These are phyloP conservation scores for Dioscorea cayenensis DNA, from an alignment of 116 monocot genomes.

Conservation along the genomic window DNA sequence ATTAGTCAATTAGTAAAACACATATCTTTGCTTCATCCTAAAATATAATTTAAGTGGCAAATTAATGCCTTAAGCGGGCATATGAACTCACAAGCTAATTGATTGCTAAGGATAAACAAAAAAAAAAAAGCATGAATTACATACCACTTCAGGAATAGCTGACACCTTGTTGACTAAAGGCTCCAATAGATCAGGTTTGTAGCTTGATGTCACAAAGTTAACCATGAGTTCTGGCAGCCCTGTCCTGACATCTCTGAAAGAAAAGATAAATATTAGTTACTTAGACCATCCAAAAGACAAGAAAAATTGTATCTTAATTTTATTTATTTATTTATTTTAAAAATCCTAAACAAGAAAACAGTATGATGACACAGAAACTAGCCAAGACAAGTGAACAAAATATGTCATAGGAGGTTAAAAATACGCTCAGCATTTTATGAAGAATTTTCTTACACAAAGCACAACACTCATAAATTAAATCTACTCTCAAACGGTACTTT, in stretches of 20 bases:
- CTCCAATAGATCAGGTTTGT: slow-evolving; percentile 58
- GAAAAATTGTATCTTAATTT: too few species aligned
- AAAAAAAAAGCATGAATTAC: slow-evolving; percentile 14
- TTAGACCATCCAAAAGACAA: too few species aligned
- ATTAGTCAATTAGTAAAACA: too few species aligned
- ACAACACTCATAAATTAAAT: too few species aligned
- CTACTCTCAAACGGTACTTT: too few species aligned
- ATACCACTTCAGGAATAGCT: slow-evolving; percentile 79
- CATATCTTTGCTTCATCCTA: too few species aligned
- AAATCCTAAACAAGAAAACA: too few species aligned
- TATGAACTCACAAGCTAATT: not conserved
- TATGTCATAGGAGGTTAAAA: not conserved
- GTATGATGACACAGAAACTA: too few species aligned
- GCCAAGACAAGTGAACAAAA: not conserved
- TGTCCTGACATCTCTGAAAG: slow-evolving; percentile 53
- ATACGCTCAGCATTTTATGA: not conserved
- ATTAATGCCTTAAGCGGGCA: not conserved
- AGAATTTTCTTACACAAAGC: not conserved
- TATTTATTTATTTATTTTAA: too few species aligned
- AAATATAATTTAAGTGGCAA: not conserved
- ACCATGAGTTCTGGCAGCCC: slow-evolving; percentile 81
- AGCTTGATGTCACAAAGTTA: slow-evolving; percentile 89
- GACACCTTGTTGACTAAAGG: slow-evolving; percentile 63
- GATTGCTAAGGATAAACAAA: not conserved
- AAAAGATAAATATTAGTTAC: not conserved